Evolutionary conservation across 306 rosid genomes (phyloP).

Genomic region (Acacia confusa): DNA sequence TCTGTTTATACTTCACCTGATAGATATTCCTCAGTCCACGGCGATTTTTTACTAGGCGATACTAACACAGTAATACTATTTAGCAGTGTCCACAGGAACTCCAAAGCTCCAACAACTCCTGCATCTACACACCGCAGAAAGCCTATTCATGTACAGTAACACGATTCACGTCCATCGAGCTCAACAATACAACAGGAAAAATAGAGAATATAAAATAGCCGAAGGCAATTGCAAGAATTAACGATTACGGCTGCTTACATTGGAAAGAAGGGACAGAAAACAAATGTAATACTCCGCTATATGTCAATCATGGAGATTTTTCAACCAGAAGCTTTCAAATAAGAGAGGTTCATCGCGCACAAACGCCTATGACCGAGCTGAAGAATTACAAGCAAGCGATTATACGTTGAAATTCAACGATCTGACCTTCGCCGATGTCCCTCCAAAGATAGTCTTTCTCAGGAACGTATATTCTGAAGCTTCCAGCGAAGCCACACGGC

Average conservation of each 20-base stretch:
- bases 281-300: not conserved
- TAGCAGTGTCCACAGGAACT: not conserved
- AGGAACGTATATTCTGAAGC: not conserved
- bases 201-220: not conserved
- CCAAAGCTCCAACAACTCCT: not conserved
- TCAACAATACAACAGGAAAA: not conserved
- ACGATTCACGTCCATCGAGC: not conserved
- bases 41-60: not conserved
- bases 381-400: not conserved
- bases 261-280: not conserved
- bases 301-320: not conserved
- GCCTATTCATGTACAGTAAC: not conserved
- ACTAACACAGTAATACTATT: not conserved
- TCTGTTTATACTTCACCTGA: not conserved
- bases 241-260: not conserved
- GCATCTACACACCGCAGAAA: not conserved
- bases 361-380: not conserved
- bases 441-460: not conserved
- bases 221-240: not conserved
- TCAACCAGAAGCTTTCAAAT: not conserved
- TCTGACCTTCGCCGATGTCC: not conserved
- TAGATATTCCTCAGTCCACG: not conserved
- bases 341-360: not conserved
- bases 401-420: constrained; percentile 1
- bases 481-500: not conserved